phyloP scores from a whole-genome alignment of 2,329 filamentous ascomycete species.

The Arthrobotrys conoides region DNA sequence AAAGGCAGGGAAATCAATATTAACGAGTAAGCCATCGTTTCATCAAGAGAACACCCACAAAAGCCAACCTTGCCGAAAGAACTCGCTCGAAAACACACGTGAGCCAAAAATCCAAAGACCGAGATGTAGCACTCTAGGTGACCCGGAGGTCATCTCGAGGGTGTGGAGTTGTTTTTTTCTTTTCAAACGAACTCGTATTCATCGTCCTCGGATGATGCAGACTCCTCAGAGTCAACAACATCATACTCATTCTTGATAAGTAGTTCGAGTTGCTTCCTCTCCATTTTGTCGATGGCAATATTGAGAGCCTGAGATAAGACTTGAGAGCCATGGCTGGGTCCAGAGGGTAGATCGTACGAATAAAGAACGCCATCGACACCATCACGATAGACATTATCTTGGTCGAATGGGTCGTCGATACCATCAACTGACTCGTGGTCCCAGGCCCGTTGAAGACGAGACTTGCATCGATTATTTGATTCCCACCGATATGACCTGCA shows the following conservation, averaged over 20 bases:
- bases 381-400: conserved; percentile 60
- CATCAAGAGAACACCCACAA: conserved; percentile 35
- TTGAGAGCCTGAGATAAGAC: conserved; percentile 62
- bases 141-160: neutral
- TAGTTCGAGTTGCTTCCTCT: conserved; percentile 64
- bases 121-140: neutral
- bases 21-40: conserved; percentile 17
- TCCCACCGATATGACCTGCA: conserved; percentile 55
- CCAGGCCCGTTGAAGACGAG: conserved; percentile 46
- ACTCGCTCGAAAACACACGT: conserved; percentile 29
- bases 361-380: conserved; percentile 62
- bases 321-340: conserved; percentile 62
- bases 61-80: conserved; percentile 16
- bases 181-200: conserved; percentile 60
- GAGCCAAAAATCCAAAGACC: conserved; percentile 2
- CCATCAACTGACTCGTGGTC: conserved; percentile 46
- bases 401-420: conserved; percentile 60
- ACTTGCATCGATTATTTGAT: conserved; percentile 53
- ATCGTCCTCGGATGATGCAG: conserved; percentile 58
- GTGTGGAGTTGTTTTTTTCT: conserved; percentile 11
- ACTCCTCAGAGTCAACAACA: conserved; percentile 62
- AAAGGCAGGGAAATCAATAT: conserved; percentile 8
- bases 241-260: conserved; percentile 64
- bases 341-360: conserved; percentile 62
- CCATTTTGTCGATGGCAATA: conserved; percentile 63